Conservation (phyloP, 2,329 filamentous ascomycete species). For the Hypoxylon sp. region DNA sequence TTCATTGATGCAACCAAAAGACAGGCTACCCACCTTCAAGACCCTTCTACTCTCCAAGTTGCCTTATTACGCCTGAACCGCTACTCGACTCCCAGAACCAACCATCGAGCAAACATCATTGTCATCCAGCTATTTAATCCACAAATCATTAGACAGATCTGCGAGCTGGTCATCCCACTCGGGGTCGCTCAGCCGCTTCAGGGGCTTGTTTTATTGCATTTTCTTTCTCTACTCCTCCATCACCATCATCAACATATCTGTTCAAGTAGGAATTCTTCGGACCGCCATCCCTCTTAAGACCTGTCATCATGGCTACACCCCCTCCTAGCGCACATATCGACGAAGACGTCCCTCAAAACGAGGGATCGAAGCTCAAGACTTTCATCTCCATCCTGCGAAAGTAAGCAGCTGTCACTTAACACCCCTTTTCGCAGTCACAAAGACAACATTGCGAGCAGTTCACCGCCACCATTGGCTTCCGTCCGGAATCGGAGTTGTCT, state of each 20-base stretch:
- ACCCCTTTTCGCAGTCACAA: constrained; percentile 1
- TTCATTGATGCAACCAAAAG: constrained; percentile 29
- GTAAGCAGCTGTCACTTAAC: constrained; percentile 65
- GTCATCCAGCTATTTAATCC: constrained; percentile 7
- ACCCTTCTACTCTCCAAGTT: constrained; percentile 20
- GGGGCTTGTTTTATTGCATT: constrained; percentile 10
- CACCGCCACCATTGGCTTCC: constrained; percentile 32
- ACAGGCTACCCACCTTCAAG: constrained; percentile 38
- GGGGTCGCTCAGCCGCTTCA: constrained; percentile 29
- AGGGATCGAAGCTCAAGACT: constrained; percentile 88
- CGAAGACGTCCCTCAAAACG: constrained; percentile 67
- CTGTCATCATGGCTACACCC: constrained; percentile 46
- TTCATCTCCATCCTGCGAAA: constrained; percentile 90
- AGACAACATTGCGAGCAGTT: constrained; percentile 8
- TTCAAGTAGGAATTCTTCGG: constrained; percentile 9
- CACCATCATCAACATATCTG: constrained; percentile 1
- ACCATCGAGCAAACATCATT: constrained; percentile 13
- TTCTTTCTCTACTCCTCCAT: constrained; percentile 5
- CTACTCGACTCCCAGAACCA: constrained; percentile 9
- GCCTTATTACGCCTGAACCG: constrained; percentile 5
- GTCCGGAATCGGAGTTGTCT: constrained; percentile 45
- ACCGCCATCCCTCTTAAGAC: neutral
- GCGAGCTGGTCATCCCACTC: constrained; percentile 30
- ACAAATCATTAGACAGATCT: constrained; percentile 15
- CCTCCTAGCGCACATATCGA: constrained; percentile 45